A percentile compares a stretch with the other conserved stretches of the same genome.
Conservation (phyloP, 805 yeast species). For the Yueomyces sp. region DNA sequence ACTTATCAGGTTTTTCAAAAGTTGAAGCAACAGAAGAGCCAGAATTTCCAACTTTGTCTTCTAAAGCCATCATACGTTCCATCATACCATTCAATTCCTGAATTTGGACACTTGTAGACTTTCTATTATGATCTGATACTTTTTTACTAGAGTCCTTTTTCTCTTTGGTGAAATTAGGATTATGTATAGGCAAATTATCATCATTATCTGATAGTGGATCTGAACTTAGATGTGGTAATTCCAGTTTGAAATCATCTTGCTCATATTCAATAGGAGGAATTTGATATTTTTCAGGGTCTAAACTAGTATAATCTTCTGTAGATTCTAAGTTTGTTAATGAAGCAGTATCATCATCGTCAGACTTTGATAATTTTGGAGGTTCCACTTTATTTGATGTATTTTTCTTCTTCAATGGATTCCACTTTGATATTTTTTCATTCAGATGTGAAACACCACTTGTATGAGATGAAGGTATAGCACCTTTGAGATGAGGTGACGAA, state of each 20-base stretch:
- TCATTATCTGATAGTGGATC: constrained; percentile 1
- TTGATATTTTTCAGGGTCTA: constrained; percentile 10
- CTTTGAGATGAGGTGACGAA: constrained; percentile 10
- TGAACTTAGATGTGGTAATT: constrained; percentile 7
- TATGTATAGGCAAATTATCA: background rate
- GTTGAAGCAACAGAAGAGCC: background rate
- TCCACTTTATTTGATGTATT: background rate
- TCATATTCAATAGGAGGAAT: constrained; percentile 16
- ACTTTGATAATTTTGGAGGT: background rate
- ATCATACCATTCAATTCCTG: constrained; percentile 25
- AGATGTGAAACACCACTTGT: background rate
- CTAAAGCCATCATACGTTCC: constrained; percentile 17
- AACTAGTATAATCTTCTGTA: constrained; percentile 5
- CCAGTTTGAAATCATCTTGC: constrained; percentile 9
- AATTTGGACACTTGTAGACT: constrained; percentile 2
- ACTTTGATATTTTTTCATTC: background rate
- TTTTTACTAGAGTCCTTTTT: background rate
- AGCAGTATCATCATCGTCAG: background rate
- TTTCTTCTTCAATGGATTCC: background rate
- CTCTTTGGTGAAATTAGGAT: background rate
- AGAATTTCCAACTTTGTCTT: background rate
- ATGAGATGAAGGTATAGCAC: constrained; percentile 21
- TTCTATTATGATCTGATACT: background rate
- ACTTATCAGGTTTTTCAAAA: background rate
- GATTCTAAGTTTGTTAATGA: background rate